phyloP scores from a whole-genome alignment of 306 rosid species.

The Begonia masoniana region DNA sequence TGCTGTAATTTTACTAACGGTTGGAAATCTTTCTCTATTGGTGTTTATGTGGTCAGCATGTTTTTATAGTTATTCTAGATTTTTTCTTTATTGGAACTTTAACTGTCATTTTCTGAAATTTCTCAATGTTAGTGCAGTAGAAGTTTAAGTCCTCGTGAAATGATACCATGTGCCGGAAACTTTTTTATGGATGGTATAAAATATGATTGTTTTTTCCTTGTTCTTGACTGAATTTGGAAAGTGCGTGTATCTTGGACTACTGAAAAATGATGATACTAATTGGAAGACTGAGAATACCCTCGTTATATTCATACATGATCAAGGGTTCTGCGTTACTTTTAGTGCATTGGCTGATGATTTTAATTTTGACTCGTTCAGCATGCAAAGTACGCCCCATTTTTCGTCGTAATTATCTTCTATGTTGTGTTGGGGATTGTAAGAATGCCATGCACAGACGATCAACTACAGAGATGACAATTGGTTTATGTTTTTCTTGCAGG shows the following conservation, averaged over 20 bases:
- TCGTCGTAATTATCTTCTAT: neutral
- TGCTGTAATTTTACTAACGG: neutral
- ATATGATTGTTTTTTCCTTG: too few relatives aligned
- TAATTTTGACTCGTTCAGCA: neutral
- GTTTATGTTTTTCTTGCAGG: slow-evolving; percentile 24
- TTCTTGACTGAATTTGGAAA: too few relatives aligned
- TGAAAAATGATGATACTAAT: too few relatives aligned
- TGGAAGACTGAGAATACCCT: too few relatives aligned
- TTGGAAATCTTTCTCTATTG: neutral
- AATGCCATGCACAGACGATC: neutral
- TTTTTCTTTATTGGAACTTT: neutral
- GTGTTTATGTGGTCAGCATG: neutral
- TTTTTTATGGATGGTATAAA: too few relatives aligned
- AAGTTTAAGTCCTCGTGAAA: neutral
- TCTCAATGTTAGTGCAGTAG: too few relatives aligned
- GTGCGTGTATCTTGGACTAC: too few relatives aligned
- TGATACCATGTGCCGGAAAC: too few relatives aligned
- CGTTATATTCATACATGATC: too few relatives aligned
- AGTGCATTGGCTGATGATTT: too few relatives aligned
- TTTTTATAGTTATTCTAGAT: too few relatives aligned
- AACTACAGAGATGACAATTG: neutral
- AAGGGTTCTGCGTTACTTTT: too few relatives aligned
- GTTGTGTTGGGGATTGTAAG: neutral
- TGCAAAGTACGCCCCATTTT: neutral
- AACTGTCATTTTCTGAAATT: neutral